Evolutionary conservation across 1,284 basidiomycete species (phyloP).

Genomic region (Bjerkandera adusta): DNA sequence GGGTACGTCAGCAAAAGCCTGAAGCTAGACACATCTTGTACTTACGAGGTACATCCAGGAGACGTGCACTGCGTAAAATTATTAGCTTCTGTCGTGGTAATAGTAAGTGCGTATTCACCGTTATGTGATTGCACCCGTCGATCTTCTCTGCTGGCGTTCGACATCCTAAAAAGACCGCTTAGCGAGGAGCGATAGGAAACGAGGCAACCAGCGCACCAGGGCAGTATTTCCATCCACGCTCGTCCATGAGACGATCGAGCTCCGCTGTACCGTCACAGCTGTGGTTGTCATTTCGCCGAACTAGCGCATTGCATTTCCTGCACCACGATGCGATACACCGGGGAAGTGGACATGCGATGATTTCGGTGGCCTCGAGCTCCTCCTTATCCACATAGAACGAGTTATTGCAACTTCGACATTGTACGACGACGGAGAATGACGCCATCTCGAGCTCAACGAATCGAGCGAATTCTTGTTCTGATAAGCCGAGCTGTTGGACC

Average conservation of each 20-base stretch:
- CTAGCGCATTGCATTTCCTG: conserved; percentile 43
- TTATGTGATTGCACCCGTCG: conserved; percentile 1
- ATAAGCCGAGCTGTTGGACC: conserved; percentile 48
- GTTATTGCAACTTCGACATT: conserved; percentile 48
- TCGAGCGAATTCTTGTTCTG: conserved; percentile 41
- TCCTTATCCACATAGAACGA: conserved; percentile 45
- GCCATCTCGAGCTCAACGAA: conserved; percentile 54
- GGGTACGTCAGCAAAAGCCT: neutral
- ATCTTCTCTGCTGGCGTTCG: conserved; percentile 54
- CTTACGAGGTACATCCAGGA: conserved; percentile 1
- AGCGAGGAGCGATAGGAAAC: neutral
- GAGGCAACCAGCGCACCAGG: conserved; percentile 37
- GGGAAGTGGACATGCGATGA: conserved; percentile 42
- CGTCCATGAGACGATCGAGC: conserved; percentile 44
- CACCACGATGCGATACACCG: conserved; percentile 49
- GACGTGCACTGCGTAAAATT: conserved; percentile 1
- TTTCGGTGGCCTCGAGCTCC: conserved; percentile 39
- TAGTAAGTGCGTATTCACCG: neutral
- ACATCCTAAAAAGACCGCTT: conserved; percentile 39
- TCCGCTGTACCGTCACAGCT: conserved; percentile 55
- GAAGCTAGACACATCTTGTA: neutral
- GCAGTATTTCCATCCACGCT: conserved; percentile 54
- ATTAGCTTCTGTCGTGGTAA: neutral
- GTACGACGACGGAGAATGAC: conserved; percentile 48
- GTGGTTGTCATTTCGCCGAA: conserved; percentile 36